Base-by-base conservation (phyloP, 1,139 yeast species). In the Blastobotrys ciferrii region DNA sequence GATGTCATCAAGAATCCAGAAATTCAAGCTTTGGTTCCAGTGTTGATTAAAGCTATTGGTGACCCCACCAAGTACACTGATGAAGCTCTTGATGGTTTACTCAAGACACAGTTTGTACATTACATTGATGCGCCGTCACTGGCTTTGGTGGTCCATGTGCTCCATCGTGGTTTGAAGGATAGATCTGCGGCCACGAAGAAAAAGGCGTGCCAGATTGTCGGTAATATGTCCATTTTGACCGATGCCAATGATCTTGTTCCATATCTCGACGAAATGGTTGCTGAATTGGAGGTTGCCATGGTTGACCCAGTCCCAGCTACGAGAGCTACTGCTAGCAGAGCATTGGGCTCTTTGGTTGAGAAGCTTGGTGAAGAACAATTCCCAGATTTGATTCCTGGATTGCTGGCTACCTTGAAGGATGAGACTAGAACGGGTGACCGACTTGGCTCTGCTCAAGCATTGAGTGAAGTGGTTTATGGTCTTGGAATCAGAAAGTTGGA, bases 251-350 rank as follows among this genome's bases (percentile, higher is more conserved):
- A 94, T 65, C 75, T 94, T 54, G 71, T 81, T 52, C 97, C 97
- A 23, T 92, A 94, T 68, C 74, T 94, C 60, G 77, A 81, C 20
- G 78, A 81, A 44, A 74, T 94, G 59, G 84, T 91, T 42, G 77
- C 80, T 12, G 97, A 89, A 60, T 78, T 94, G 52, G 96, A 92
- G 65, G 75, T 78, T 39, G 96, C 98, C 1, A 91, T 94, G 96
- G 97, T 94, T 49, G 99, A 94, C 62, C 98, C 98, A 1, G 98
- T 94, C 45, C 96, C 98, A 32, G 87, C 85, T 40, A 92, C 98
- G 0, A 81, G 98, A 66, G 94, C 98, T 1, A 94, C 97, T 32
- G 98, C 98, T 20, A 92, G 97, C 20, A 83, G 97, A 70, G 98
- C 98, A 0, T 74, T 94, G 50, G 99, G 99, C 57, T 89, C 97